phyloP scores from a whole-genome alignment of 2,329 filamentous ascomycete species.

The Fusarium sp. region DNA sequence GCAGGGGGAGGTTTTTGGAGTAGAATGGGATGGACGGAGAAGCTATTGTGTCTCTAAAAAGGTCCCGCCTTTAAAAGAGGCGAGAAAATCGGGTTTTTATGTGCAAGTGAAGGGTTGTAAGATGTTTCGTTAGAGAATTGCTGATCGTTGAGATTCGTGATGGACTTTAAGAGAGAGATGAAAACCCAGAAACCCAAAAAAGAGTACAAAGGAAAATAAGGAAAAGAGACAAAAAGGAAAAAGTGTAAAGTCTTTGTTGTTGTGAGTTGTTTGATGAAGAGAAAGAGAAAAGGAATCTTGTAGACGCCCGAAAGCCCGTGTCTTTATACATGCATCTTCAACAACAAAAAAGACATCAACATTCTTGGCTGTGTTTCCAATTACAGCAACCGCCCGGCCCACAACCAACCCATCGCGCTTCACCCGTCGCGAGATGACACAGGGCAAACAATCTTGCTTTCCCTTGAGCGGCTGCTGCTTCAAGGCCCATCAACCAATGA shows the following conservation, averaged over 20 bases:
- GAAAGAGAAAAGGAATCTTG: slow-evolving; percentile 23
- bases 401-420: slow-evolving; percentile 29
- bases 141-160: slow-evolving; percentile 25
- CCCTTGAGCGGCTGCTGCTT: background rate
- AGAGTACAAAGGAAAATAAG: slow-evolving; percentile 44
- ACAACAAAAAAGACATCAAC: background rate
- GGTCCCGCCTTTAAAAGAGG: slow-evolving; percentile 39
- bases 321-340: slow-evolving; percentile 41
- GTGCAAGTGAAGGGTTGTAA: too few species aligned
- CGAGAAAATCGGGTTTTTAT: slow-evolving; percentile 11
- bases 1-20: slow-evolving; percentile 56
- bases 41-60: slow-evolving; percentile 48
- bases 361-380: slow-evolving; percentile 34
- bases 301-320: slow-evolving; percentile 14
- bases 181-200: slow-evolving; percentile 39
- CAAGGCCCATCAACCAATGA: slow-evolving; percentile 11
- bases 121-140: slow-evolving; percentile 1
- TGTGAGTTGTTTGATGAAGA: slow-evolving; percentile 39
- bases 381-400: slow-evolving; percentile 41
- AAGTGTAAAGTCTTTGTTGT: slow-evolving; percentile 34
- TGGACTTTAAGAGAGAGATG: slow-evolving; percentile 37
- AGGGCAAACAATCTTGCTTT: too few species aligned
- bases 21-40: slow-evolving; percentile 54
- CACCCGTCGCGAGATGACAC: slow-evolving; percentile 16
- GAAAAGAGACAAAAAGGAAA: slow-evolving; percentile 40